Percentiles rank a stretch among this genome's conserved stretches.
Conservation (phyloP, 805 yeast genomes). For the Barnettozyma sp. region DNA sequence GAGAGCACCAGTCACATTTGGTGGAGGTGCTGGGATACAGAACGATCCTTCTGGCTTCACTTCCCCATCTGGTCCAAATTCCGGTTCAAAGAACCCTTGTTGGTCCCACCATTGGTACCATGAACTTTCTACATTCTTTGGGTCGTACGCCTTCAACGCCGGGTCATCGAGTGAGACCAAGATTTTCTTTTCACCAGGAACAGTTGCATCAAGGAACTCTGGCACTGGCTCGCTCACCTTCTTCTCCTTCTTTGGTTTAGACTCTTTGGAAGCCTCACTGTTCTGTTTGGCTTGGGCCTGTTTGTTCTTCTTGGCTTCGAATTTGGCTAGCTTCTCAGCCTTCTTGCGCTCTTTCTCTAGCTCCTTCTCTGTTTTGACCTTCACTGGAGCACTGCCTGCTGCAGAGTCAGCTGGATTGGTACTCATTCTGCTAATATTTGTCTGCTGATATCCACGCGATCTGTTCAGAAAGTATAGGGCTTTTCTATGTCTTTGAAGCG, state of each 20-base stretch:
- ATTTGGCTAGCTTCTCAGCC: slow-evolving; percentile 83
- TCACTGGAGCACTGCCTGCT: slow-evolving; percentile 28
- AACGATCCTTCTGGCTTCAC: slow-evolving; percentile 78
- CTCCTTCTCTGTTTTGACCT: slow-evolving; percentile 68
- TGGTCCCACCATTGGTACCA: slow-evolving; percentile 98
- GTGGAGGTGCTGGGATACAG: slow-evolving; percentile 97
- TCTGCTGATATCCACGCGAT: too few relatives aligned
- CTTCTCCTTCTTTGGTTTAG: slow-evolving; percentile 61
- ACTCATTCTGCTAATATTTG: too few relatives aligned
- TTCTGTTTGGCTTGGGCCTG: slow-evolving; percentile 46
- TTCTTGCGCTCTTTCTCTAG: slow-evolving; percentile 81
- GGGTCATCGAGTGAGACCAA: slow-evolving; percentile 87
- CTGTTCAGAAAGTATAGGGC: neutral
- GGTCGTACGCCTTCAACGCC: slow-evolving; percentile 88
- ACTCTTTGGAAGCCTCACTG: slow-evolving; percentile 30
- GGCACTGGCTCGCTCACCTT: slow-evolving; percentile 71
- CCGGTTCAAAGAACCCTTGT: slow-evolving; percentile 84
- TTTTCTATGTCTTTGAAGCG: slow-evolving; percentile 6
- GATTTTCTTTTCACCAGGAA: slow-evolving; percentile 85
- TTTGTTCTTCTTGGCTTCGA: slow-evolving; percentile 76
- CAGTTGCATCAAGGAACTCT: slow-evolving; percentile 79
- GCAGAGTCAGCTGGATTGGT: slow-evolving; percentile 12
- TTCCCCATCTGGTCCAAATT: slow-evolving; percentile 66
- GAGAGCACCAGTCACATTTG: slow-evolving; percentile 96
- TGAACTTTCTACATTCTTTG: slow-evolving; percentile 87